Evolutionary conservation across 371 early-diverging fungal species (phyloP).

Genomic region (Mucor velutinosus): DNA sequence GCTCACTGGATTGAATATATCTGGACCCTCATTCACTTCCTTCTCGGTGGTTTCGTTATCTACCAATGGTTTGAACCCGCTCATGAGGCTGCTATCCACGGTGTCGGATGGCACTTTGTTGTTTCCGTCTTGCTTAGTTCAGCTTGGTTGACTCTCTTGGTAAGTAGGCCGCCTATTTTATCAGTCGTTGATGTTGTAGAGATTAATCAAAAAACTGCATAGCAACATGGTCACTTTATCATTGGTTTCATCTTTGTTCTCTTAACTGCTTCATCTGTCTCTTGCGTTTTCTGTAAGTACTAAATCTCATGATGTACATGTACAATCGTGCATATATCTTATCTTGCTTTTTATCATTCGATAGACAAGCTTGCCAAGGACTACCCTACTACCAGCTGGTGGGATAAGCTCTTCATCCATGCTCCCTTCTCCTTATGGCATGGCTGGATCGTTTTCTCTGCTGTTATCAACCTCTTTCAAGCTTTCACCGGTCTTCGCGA

Average conservation of each 20-base stretch:
- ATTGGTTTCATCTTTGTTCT: slow-evolving; percentile 53
- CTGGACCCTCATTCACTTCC: slow-evolving; percentile 68
- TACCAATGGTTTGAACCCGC: slow-evolving; percentile 66
- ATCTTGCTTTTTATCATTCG: slow-evolving; percentile 1
- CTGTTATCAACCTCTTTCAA: slow-evolving; percentile 64
- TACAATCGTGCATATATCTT: neutral
- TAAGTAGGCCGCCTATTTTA: slow-evolving; percentile 25
- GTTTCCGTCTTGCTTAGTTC: slow-evolving; percentile 60
- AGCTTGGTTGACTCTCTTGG: slow-evolving; percentile 65
- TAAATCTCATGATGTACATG: neutral
- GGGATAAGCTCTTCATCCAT: slow-evolving; percentile 65
- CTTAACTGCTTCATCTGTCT: slow-evolving; percentile 49
- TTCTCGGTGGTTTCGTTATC: slow-evolving; percentile 68
- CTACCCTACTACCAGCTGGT: slow-evolving; percentile 45
- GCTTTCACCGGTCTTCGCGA: slow-evolving; percentile 50
- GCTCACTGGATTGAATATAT: slow-evolving; percentile 55
- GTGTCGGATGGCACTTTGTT: slow-evolving; percentile 71
- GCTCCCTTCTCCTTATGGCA: slow-evolving; percentile 78
- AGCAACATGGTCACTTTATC: slow-evolving; percentile 41
- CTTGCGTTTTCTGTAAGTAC: slow-evolving; percentile 53
- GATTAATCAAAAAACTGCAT: slow-evolving; percentile 8
- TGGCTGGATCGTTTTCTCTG: slow-evolving; percentile 68
- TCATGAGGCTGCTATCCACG: slow-evolving; percentile 65
- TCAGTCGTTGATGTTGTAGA: neutral
- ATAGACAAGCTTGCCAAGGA: slow-evolving; percentile 54